phyloP scores from a whole-genome alignment of 495 filamentous ascomycete species.

The Aspergillus ellipticus region DNA sequence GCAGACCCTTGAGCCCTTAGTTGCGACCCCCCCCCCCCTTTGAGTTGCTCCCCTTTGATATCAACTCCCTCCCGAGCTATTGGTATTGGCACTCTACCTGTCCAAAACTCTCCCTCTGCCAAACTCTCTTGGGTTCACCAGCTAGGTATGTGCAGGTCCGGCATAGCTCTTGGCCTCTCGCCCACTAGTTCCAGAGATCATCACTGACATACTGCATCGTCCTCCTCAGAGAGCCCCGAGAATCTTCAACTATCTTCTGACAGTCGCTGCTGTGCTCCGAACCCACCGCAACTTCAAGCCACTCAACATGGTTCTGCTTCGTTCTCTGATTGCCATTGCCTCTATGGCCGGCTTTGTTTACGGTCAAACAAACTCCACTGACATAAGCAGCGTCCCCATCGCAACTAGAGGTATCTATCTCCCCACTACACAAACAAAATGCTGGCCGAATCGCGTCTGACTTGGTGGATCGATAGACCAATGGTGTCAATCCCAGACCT shows the following conservation, averaged over 20 bases:
- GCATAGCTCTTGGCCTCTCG: not conserved
- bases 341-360: slow-evolving; percentile 31
- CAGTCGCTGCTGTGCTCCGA: slow-evolving; percentile 6
- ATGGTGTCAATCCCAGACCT: slow-evolving; percentile 68
- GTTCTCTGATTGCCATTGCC: slow-evolving; percentile 27
- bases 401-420: slow-evolving; percentile 45
- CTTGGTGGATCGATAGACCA: slow-evolving; percentile 38
- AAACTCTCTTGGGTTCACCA: not conserved
- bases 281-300: slow-evolving; percentile 6
- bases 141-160: not conserved
- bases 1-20: too few species aligned
- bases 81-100: not conserved
- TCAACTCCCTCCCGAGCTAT: not conserved
- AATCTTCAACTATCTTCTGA: not conserved
- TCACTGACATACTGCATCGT: not conserved
- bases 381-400: slow-evolving; percentile 55
- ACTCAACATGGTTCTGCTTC: slow-evolving; percentile 26
- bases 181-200: not conserved
- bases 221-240: not conserved
- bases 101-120: not conserved
- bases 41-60: slow-evolving; percentile 7
- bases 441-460: not conserved
- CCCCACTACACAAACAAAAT: not conserved
- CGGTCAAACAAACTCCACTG: slow-evolving; percentile 35
- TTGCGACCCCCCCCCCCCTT: not conserved